phyloP scores from a whole-genome alignment of 2,329 filamentous ascomycete species.

The Juglanconis sp. region DNA sequence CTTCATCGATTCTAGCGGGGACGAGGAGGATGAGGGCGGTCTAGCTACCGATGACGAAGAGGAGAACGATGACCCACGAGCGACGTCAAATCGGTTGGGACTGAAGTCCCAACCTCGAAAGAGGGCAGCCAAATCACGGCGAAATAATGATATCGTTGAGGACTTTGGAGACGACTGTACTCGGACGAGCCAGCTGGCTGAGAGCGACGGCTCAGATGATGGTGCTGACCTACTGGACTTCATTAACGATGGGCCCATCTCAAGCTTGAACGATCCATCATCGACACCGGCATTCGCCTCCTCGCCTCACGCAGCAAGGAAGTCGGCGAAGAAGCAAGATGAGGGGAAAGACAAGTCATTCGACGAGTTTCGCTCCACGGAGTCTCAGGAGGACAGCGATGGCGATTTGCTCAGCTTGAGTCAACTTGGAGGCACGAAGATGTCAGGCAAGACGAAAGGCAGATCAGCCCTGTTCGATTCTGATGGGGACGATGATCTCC shows the following conservation, averaged over 20 bases:
- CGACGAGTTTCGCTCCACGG: not conserved
- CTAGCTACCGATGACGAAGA: slow-evolving; percentile 7
- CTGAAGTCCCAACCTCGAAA: not conserved
- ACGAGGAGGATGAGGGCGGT: slow-evolving; percentile 10
- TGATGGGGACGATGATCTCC: slow-evolving; percentile 13
- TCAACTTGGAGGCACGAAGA: slow-evolving; percentile 8
- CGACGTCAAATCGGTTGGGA: not conserved
- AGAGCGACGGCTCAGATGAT: slow-evolving; percentile 45
- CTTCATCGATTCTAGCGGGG: slow-evolving; percentile 3
- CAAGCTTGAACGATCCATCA: slow-evolving; percentile 7
- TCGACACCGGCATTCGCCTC: slow-evolving; percentile 4
- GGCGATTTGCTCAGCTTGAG: slow-evolving; percentile 16
- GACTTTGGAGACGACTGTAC: slow-evolving; percentile 51
- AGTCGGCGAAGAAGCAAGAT: not conserved
- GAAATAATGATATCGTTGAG: slow-evolving; percentile 36
- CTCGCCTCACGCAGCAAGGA: not conserved
- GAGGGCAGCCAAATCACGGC: not conserved
- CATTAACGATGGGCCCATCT: slow-evolving; percentile 41
- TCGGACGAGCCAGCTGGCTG: slow-evolving; percentile 44
- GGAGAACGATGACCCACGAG: not conserved
- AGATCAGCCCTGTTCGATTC: slow-evolving; percentile 1
- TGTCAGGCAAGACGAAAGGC: not conserved
- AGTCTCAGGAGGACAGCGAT: slow-evolving; percentile 15
- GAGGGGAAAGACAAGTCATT: not conserved
- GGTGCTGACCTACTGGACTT: slow-evolving; percentile 54